Base-by-base conservation (phyloP, 2,329 filamentous ascomycete genomes). In the Colletotrichum spinosum region DNA sequence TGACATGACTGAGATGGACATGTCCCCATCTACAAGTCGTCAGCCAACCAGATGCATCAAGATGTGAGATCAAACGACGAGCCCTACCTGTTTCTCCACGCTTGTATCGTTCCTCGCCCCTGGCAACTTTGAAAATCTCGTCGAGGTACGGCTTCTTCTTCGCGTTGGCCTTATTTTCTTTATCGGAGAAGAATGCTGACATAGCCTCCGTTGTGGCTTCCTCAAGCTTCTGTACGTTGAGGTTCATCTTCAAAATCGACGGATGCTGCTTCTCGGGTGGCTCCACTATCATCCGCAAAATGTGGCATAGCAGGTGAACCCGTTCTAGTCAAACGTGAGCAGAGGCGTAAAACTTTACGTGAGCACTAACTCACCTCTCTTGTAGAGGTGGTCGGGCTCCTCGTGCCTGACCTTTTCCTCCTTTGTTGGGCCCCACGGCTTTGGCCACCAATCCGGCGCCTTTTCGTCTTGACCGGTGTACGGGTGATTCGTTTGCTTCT, bases 401-500 rank as follows among this genome's bases (percentile, higher is more conserved):
- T 87, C 90, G 74, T 92, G 90, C 11, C 86, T 82, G 56, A 91
- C 87, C 48, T 81, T 82, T 51, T 86, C 81, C 41, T 84, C 80
- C 60, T 83, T 81, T 0, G 81, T 79, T 1, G 76, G 72, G 0
- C 85, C 80, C 83, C 84, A 83, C 7, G 81, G 78, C 72, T 84
- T 81, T 2, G 89, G 89, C 89, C 89, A 91, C 89, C 89, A 92
- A 55, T 85, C 84, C 0, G 89, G 88, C 1, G 85, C 85, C 69
- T 86, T 88, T 38, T 84, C 84, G 50, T 89, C 84, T 38, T 84
- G 86, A n/a, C 83, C 82, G 1, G 88, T 91, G 72, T 94, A 94
- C 0, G 91, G 91, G 70, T 91, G 88, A 15, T 86, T 90, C 0
- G 89, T 90, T 75, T 93, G 91, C 75, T 94, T 94, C 77, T 91